phyloP scores from a whole-genome alignment of 306 rosid genomes.

The Carpinus fangiana region DNA sequence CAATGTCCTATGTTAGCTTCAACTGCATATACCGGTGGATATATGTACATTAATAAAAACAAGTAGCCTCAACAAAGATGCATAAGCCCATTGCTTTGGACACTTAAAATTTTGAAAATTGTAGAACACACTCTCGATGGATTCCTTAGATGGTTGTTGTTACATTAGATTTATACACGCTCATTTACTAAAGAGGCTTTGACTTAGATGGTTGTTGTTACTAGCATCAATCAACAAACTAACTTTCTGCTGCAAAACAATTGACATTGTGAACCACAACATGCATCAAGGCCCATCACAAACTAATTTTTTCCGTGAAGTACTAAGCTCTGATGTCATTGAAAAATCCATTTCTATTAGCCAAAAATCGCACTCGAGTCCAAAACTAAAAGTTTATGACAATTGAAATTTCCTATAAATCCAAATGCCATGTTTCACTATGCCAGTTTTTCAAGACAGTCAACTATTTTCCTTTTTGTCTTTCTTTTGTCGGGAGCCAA shows the following conservation, averaged over 20 bases:
- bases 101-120: no score
- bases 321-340: not conserved
- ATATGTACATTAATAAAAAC: not conserved
- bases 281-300: not conserved
- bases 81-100: no score
- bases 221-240: not conserved
- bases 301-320: no score
- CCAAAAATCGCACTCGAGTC: not conserved
- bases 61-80: no score
- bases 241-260: not conserved
- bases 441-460: not conserved
- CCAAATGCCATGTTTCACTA: not conserved
- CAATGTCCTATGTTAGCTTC: not conserved
- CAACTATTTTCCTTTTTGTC: not conserved
- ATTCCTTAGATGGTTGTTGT: no score
- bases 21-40: not conserved
- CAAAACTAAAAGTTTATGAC: not conserved
- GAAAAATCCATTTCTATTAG: not conserved
- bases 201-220: no score
- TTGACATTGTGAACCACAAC: not conserved
- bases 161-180: no score
- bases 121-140: no score
- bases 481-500: slow-evolving; percentile 10
- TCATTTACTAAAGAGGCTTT: no score
- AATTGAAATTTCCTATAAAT: not conserved